Evolutionary conservation across 495 filamentous ascomycete genomes (phyloP).

Genomic region (Podospora conica): DNA sequence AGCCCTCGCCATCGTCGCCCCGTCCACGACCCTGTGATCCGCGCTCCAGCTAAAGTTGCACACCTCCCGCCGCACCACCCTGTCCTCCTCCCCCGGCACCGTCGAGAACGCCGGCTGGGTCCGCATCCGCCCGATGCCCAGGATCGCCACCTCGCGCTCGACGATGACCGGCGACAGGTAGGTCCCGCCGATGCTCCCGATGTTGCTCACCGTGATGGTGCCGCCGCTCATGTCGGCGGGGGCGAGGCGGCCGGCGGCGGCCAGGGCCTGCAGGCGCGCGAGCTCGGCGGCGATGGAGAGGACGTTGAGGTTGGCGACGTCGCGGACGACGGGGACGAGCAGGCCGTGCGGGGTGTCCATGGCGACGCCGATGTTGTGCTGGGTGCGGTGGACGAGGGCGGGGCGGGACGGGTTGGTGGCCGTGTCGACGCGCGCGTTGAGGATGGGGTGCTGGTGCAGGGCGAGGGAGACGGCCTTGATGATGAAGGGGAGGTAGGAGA

Average conservation of each 20-base stretch:
- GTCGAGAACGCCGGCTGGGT: constrained; percentile 62
- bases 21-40: constrained; percentile 92
- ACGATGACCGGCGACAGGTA: constrained; percentile 90
- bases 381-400: constrained; percentile 63
- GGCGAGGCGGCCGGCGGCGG: constrained; percentile 65
- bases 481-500: constrained; percentile 89
- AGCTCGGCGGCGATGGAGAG: constrained; percentile 72
- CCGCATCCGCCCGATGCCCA: constrained; percentile 78
- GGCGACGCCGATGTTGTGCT: constrained; percentile 93
- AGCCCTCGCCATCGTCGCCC: constrained; percentile 86
- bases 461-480: constrained; percentile 90
- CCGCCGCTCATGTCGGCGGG: constrained; percentile 74
- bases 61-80: constrained; percentile 56
- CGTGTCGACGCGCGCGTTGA: constrained; percentile 77
- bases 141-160: constrained; percentile 79
- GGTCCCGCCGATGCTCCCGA: constrained; percentile 92
- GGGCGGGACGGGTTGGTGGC: constrained; percentile 47
- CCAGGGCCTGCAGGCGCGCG: constrained; percentile 62
- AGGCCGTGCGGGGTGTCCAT: constrained; percentile 91
- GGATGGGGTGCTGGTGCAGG: constrained; percentile 69
- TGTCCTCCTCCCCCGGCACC: constrained; percentile 40
- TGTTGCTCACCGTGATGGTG: constrained; percentile 93
- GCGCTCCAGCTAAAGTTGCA: constrained; percentile 95
- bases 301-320: constrained; percentile 69
- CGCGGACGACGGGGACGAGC: constrained; percentile 89